Percentiles rank a stretch among this genome's conserved stretches.
Conservation (phyloP, 106 monocot genomes). For the Allium cepa region DNA sequence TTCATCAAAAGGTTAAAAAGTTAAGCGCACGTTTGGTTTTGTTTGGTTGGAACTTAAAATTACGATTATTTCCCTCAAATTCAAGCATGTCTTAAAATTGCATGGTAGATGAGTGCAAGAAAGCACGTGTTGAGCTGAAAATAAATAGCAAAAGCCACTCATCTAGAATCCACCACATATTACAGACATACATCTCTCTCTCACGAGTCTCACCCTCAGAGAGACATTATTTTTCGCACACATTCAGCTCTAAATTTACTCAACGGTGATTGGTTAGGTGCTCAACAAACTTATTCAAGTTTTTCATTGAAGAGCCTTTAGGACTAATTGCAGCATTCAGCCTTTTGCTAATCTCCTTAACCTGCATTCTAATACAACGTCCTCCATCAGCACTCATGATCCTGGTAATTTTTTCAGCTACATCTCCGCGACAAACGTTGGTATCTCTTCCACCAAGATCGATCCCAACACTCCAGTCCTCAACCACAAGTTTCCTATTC, state of each 20-base stretch:
- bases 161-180: too few relatives aligned
- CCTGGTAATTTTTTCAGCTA: slow-evolving; percentile 15
- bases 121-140: too few relatives aligned
- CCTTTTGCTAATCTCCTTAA: slow-evolving; percentile 10
- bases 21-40: too few relatives aligned
- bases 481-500: slow-evolving; percentile 53
- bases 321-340: slow-evolving; percentile 8
- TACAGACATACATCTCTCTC: too few relatives aligned
- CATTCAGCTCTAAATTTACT: background rate
- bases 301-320: slow-evolving; percentile 28
- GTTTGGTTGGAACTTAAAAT: too few relatives aligned
- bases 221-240: too few relatives aligned
- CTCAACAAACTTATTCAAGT: slow-evolving; percentile 23
- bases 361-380: slow-evolving; percentile 6
- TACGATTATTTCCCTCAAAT: too few relatives aligned
- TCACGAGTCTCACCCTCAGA: too few relatives aligned
- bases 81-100: too few relatives aligned
- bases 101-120: too few relatives aligned
- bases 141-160: too few relatives aligned
- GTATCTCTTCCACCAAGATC: slow-evolving; percentile 8
- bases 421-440: slow-evolving; percentile 9
- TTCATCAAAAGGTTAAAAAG: too few relatives aligned
- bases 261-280: slow-evolving; percentile 4
- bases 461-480: slow-evolving; percentile 40
- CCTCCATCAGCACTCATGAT: slow-evolving; percentile 21